phyloP scores from a whole-genome alignment of 257 asterid genomes.

The Craterostigma plantagineum region DNA sequence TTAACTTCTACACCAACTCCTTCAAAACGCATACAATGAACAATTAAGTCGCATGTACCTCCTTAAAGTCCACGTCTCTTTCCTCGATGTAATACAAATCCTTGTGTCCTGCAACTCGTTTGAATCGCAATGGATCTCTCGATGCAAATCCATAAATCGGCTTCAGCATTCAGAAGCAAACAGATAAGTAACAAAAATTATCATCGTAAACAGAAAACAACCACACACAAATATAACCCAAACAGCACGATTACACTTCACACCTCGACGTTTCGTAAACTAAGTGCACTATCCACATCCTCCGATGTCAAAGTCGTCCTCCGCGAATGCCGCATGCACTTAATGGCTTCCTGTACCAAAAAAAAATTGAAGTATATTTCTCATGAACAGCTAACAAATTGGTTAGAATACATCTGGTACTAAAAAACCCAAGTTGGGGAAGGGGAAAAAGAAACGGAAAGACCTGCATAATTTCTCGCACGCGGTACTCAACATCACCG shows the following conservation, averaged over 20 bases:
- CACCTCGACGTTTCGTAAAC: slow-evolving; percentile 81
- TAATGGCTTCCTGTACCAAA: slow-evolving; percentile 66
- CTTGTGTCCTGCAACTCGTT: slow-evolving; percentile 82
- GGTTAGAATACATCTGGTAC: no score
- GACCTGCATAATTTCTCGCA: slow-evolving; percentile 98
- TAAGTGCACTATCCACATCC: slow-evolving; percentile 92
- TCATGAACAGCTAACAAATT: no score
- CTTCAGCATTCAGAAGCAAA: slow-evolving; percentile 17
- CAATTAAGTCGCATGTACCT: slow-evolving; percentile 25
- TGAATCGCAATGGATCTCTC: slow-evolving; percentile 73
- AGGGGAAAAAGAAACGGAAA: neutral
- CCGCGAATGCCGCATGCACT: slow-evolving; percentile 94
- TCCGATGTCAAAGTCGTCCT: slow-evolving; percentile 77
- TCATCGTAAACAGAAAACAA: slow-evolving; percentile 2
- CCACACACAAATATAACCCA: no score
- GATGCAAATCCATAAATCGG: slow-evolving; percentile 92
- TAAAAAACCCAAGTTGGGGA: no score
- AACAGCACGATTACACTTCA: no score
- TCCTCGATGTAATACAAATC: slow-evolving; percentile 83
- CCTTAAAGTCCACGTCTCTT: slow-evolving; percentile 88
- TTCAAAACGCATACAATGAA: neutral
- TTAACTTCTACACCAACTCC: slow-evolving; percentile 7
- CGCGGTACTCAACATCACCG: slow-evolving; percentile 87
- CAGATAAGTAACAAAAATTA: slow-evolving; percentile 9
- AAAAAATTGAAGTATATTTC: neutral